These are phyloP conservation scores for Pisolithus thermaeus DNA, from an alignment of 1,284 basidiomycete species.

Conservation along the genomic window DNA sequence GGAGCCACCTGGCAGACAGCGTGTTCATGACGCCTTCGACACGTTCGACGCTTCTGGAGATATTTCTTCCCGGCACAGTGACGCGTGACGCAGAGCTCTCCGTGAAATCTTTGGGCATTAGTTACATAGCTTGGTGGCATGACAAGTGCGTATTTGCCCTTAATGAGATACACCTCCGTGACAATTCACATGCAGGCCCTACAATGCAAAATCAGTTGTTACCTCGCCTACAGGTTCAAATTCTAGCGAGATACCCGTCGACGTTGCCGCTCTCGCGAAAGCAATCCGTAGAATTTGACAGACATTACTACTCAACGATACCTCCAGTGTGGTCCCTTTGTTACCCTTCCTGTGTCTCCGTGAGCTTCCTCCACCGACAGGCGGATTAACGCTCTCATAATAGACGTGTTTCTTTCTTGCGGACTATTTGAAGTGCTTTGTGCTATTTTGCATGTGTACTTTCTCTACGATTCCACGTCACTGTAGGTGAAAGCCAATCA, in stretches of 20 bases:
- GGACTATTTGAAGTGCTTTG: too few relatives aligned
- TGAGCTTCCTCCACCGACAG: too few relatives aligned
- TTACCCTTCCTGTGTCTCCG: too few relatives aligned
- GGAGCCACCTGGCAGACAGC: conserved; percentile 65
- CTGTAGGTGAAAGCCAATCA: too few relatives aligned
- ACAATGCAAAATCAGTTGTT: conserved; percentile 24
- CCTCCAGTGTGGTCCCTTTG: too few relatives aligned
- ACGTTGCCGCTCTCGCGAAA: conserved; percentile 40
- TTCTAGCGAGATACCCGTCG: conserved; percentile 44
- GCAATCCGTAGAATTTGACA: conserved; percentile 29
- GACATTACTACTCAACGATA: too few relatives aligned
- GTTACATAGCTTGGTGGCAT: conserved; percentile 72
- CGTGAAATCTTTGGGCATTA: conserved; percentile 59
- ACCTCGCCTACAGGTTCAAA: conserved; percentile 36
- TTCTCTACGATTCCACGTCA: too few relatives aligned
- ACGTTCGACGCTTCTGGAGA: conserved; percentile 66
- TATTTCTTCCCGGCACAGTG: conserved; percentile 73
- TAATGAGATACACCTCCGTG: not conserved
- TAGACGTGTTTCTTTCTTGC: too few relatives aligned
- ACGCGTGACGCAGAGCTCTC: conserved; percentile 63
- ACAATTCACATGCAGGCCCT: conserved; percentile 7
- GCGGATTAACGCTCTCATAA: too few relatives aligned
- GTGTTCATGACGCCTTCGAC: conserved; percentile 63
- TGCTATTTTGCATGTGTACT: too few relatives aligned
- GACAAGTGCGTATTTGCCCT: conserved; percentile 37